Base-by-base conservation (phyloP, 2,329 filamentous ascomycete genomes). In the Acephala macrosclerotiorum region DNA sequence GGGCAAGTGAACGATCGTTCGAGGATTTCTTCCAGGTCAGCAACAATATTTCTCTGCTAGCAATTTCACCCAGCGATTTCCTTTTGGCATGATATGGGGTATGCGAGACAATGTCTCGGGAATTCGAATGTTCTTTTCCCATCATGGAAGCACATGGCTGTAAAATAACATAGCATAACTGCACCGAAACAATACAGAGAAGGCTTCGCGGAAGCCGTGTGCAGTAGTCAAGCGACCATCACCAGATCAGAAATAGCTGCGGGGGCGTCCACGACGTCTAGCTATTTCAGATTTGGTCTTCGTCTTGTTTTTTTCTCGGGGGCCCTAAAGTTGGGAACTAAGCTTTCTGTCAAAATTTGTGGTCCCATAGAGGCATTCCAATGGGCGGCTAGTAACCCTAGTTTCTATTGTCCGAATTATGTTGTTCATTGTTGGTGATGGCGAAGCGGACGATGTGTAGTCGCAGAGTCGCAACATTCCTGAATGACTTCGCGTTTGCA, bases 81-180 rank as follows among this genome's bases (percentile, higher is more conserved):
- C n/a, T 11, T 22, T 20, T 11, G 20, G n/a, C n/a, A n/a, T n/a
- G n/a, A n/a, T n/a, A n/a, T n/a, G n/a, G n/a, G n/a, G n/a, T n/a
- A n/a, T n/a, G n/a, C n/a, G n/a, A n/a, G n/a, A 26, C 47, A 51
- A 26, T 26, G 47, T 51, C 47, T 51, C 47, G 47, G 47, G 25
- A 22, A 26, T 9, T 22, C 3, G 8, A 6, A 49, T 26, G 22
- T 22, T 25, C 25, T 22, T n/a, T 53, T 53, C 14, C 29, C 25
- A 53, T 53, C 25, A 18, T 53, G 1, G 45, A 5, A 22, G 8
- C 49, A 53, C 18, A 33, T 53, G 25, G 49, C 22, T 29, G 22
- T 25, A n/a, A 26, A 14, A n/a, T 4, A 42, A 25, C 20, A 49
- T 25, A 7, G 22, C 45, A 49, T 7, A 49, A 20, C 9, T 25